These are phyloP conservation scores for Blumeriella jaapii DNA, from an alignment of 2,329 filamentous ascomycete species.

Conservation along the genomic window DNA sequence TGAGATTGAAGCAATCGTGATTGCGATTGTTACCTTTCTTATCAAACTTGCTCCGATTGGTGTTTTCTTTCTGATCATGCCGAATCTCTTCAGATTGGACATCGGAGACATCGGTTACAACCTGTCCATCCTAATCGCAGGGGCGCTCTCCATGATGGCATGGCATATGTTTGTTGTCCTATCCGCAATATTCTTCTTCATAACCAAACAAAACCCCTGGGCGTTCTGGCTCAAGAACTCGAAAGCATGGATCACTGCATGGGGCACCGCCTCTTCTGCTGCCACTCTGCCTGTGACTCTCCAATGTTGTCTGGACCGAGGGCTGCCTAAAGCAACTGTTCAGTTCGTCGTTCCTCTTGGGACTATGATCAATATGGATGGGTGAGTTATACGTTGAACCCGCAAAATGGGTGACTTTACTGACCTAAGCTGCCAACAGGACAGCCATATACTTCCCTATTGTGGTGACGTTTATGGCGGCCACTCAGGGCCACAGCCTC, in stretches of 20 bases:
- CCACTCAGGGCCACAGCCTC: constrained; percentile 1
- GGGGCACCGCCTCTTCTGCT: constrained; percentile 2
- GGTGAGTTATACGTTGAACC: neutral
- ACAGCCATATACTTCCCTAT: constrained; percentile 5
- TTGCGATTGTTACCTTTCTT: constrained; percentile 2
- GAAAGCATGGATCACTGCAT: constrained; percentile 3
- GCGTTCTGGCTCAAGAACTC: constrained; percentile 4
- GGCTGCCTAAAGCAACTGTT: neutral
- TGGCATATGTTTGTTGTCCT: constrained; percentile 1
- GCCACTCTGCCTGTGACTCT: constrained; percentile 3
- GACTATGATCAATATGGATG: constrained; percentile 4
- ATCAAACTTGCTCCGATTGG: constrained; percentile 4
- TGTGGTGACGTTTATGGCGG: constrained; percentile 2
- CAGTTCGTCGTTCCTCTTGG: constrained; percentile 4
- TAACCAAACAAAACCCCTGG: constrained; percentile 2
- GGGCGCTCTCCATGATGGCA: constrained; percentile 1
- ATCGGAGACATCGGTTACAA: constrained; percentile 3
- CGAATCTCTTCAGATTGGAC: constrained; percentile 5
- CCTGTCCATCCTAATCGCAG: constrained; percentile 1
- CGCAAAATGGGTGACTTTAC: neutral
- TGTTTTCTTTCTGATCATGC: constrained; percentile 6
- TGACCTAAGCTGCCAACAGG: neutral
- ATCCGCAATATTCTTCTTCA: constrained; percentile 1
- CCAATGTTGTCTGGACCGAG: constrained; percentile 1
- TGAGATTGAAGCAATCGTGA: constrained; percentile 1